Conservation (phyloP, 306 rosid species). For the Sophora flavescens region DNA sequence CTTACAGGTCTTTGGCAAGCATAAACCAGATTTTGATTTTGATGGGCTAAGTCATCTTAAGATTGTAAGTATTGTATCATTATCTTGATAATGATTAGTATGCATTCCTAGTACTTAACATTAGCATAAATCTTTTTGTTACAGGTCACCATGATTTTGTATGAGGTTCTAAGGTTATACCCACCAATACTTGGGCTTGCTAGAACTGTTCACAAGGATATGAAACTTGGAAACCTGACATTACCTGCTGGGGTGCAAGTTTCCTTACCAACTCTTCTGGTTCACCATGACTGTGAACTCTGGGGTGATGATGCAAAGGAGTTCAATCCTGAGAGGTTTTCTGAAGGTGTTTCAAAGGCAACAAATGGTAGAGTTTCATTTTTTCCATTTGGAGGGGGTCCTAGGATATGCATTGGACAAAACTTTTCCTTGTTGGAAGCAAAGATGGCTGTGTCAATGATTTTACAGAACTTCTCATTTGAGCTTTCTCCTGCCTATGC, state of each 20-base stretch:
- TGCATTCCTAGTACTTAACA: not conserved
- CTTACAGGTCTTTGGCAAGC: constrained; percentile 48
- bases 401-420: constrained; percentile 69
- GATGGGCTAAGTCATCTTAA: constrained; percentile 59
- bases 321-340: constrained; percentile 72
- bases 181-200: constrained; percentile 27
- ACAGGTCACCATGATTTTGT: constrained; percentile 64
- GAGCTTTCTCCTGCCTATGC: constrained; percentile 55
- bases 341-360: constrained; percentile 61
- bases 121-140: not conserved
- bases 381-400: constrained; percentile 75
- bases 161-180: constrained; percentile 67
- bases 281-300: constrained; percentile 56
- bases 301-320: constrained; percentile 69
- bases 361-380: constrained; percentile 50
- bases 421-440: constrained; percentile 57
- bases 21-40: constrained; percentile 37
- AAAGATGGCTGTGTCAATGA: constrained; percentile 48
- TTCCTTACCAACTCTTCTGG: constrained; percentile 38
- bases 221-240: constrained; percentile 51
- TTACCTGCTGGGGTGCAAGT: constrained; percentile 54
- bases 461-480: constrained; percentile 55
- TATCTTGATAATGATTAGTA: not conserved
- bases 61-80: constrained; percentile 53
- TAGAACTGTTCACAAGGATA: constrained; percentile 23